Percentiles rank a stretch among this genome's conserved stretches.
Conservation (phyloP, 2,329 filamentous ascomycete species). For the Coleophoma crateriformis region DNA sequence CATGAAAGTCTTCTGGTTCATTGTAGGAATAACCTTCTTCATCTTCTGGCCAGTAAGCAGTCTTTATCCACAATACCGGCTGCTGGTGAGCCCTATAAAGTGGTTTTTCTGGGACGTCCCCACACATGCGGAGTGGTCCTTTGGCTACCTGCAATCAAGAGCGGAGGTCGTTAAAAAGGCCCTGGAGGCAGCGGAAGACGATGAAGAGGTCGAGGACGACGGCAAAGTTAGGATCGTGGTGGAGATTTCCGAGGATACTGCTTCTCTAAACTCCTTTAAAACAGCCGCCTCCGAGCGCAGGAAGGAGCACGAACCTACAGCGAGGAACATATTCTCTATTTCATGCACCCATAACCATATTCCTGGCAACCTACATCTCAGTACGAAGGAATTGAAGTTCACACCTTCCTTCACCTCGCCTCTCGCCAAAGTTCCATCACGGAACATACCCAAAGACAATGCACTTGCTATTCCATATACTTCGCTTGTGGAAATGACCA, state of each 20-base stretch:
- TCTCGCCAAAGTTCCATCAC: conserved; percentile 2
- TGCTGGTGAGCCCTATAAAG: conserved; percentile 28
- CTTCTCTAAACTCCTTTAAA: background rate
- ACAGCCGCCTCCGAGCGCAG: too few species aligned
- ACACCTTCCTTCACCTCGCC: background rate
- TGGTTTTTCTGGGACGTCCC: conserved; percentile 30
- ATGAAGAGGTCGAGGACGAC: background rate
- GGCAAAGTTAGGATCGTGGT: background rate
- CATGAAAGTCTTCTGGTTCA: conserved; percentile 23
- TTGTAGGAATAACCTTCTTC: conserved; percentile 26
- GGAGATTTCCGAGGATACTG: background rate
- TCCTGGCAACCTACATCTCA: conserved; percentile 11
- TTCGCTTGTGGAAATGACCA: conserved; percentile 14
- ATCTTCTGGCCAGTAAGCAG: conserved; percentile 27
- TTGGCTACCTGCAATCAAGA: conserved; percentile 19
- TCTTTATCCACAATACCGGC: conserved; percentile 28
- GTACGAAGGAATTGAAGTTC: conserved; percentile 8
- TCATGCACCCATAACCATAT: conserved; percentile 7
- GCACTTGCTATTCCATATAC: conserved; percentile 1
- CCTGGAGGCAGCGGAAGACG: background rate
- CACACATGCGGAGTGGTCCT: conserved; percentile 30
- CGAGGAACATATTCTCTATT: conserved; percentile 10
- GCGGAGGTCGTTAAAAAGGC: conserved; percentile 4
- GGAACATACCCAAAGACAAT: too few species aligned
- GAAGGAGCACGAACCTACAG: background rate